Conservation (phyloP, 202 grass and related monocot genomes). For the Dendrocalamus latiflorus region DNA sequence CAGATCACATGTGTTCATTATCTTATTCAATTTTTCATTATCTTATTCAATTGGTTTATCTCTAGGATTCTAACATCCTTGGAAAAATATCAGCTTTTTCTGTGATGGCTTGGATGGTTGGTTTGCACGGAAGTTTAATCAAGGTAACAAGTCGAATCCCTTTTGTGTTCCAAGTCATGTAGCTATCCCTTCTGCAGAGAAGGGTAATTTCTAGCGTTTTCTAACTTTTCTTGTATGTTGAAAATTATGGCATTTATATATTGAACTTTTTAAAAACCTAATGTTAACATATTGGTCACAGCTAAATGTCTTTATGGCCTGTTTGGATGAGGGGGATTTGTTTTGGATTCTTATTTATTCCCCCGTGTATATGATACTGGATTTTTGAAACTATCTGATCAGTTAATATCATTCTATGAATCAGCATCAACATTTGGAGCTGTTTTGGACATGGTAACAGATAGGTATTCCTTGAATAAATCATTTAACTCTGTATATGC, state of each 20-base stretch:
- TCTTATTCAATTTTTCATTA: not conserved
- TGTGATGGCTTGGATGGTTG: constrained; percentile 92
- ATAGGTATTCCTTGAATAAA: constrained; percentile 59
- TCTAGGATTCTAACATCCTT: constrained; percentile 23
- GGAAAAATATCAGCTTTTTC: constrained; percentile 59
- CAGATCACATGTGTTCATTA: not conserved
- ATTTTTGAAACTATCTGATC: constrained; percentile 8
- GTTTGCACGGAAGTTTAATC: constrained; percentile 74
- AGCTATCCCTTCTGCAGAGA: not conserved
- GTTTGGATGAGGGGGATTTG: not conserved
- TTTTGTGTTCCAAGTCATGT: not conserved
- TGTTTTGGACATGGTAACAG: constrained; percentile 99
- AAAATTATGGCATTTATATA: not conserved
- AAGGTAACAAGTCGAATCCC: constrained; percentile 45
- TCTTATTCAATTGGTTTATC: too few species aligned
- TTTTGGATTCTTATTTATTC: not conserved
- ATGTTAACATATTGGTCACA: not conserved
- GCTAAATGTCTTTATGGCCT: not conserved
- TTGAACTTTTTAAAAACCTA: not conserved
- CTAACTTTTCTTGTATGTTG: not conserved
- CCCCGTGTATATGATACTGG: not conserved
- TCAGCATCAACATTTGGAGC: too few species aligned
- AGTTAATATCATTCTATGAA: constrained; percentile 36
- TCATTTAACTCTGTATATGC: not conserved
- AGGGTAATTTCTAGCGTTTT: not conserved